Evolutionary conservation across 768 basidiomycete genomes (phyloP).

Genomic region (Mycena rebaudengoi): DNA sequence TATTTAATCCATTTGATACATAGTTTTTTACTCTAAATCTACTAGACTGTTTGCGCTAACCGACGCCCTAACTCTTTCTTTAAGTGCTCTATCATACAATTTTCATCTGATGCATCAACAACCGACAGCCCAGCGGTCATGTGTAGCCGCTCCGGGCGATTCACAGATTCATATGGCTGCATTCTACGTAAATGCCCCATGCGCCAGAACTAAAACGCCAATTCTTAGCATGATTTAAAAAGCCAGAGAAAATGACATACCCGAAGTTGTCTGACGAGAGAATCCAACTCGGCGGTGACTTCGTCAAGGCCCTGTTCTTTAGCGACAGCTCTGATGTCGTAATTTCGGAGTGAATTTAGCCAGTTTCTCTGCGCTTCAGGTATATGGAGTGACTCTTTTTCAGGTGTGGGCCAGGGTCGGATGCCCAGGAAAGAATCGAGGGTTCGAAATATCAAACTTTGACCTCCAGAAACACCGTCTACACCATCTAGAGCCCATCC

Average conservation of each 20-base stretch:
- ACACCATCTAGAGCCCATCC: constrained; percentile 11
- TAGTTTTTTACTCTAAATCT: no score
- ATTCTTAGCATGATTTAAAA: background rate
- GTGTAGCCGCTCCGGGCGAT: constrained; percentile 9
- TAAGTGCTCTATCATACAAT: constrained; percentile 9
- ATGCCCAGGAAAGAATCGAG: constrained; percentile 16
- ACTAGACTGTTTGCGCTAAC: constrained; percentile 1
- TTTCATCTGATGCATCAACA: constrained; percentile 1
- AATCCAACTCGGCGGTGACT: constrained; percentile 11
- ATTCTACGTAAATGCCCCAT: constrained; percentile 17
- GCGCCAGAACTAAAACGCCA: constrained; percentile 4
- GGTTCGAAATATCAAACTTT: constrained; percentile 16
- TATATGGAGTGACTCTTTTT: constrained; percentile 9
- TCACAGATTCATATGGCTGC: constrained; percentile 16
- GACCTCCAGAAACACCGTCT: constrained; percentile 15
- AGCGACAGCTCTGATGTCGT: constrained; percentile 15
- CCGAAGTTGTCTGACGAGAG: constrained; percentile 12
- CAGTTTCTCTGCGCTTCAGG: constrained; percentile 11
- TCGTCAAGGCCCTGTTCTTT: constrained; percentile 4
- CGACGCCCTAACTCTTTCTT: constrained; percentile 4
- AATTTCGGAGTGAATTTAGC: constrained; percentile 8
- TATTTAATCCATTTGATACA: no score
- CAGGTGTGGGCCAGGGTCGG: constrained; percentile 11
- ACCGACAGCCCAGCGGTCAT: constrained; percentile 20
- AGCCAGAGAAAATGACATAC: background rate